Evolutionary conservation across 164 flowering plant species (phyloP).

Genomic region (Echeveria elegans): DNA sequence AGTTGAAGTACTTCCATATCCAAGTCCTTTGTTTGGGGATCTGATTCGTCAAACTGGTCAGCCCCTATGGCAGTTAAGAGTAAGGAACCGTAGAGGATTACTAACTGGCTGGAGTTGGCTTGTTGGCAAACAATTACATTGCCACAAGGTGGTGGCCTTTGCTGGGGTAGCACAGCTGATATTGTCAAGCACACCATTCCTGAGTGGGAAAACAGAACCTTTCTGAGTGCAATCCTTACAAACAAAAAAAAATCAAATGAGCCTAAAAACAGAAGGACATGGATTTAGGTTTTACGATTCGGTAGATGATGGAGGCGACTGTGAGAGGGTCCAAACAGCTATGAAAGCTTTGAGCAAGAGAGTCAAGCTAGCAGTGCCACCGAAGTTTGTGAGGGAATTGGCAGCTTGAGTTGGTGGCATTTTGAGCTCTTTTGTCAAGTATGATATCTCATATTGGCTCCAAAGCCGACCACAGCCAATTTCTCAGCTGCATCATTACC

Average conservation of each 20-base stretch:
- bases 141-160: constrained; percentile 54
- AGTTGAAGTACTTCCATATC: constrained; percentile 79
- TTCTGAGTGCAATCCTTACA: not conserved
- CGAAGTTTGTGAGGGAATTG: constrained; percentile 81
- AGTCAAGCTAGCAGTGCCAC: constrained; percentile 81
- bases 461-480: constrained; percentile 85
- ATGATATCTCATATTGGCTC: constrained; percentile 77
- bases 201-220: constrained; percentile 13
- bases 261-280: not conserved
- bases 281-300: constrained; percentile 32
- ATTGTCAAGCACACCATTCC: constrained; percentile 58
- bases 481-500: constrained; percentile 90
- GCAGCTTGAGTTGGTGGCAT: constrained; percentile 88
- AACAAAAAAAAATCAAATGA: too few relatives aligned
- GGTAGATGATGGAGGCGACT: constrained; percentile 69
- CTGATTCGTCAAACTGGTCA: constrained; percentile 68
- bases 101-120: constrained; percentile 46
- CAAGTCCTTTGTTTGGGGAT: constrained; percentile 38
- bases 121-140: constrained; percentile 30
- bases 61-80: constrained; percentile 66
- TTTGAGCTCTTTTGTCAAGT: constrained; percentile 69
- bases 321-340: constrained; percentile 93
- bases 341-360: constrained; percentile 84
- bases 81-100: constrained; percentile 49
- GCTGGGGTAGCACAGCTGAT: constrained; percentile 52